Evolutionary conservation across 2,329 filamentous ascomycete species (phyloP), one percentile per base, ranked within the genome.

Genomic region (Colletotrichum horii): DNA sequence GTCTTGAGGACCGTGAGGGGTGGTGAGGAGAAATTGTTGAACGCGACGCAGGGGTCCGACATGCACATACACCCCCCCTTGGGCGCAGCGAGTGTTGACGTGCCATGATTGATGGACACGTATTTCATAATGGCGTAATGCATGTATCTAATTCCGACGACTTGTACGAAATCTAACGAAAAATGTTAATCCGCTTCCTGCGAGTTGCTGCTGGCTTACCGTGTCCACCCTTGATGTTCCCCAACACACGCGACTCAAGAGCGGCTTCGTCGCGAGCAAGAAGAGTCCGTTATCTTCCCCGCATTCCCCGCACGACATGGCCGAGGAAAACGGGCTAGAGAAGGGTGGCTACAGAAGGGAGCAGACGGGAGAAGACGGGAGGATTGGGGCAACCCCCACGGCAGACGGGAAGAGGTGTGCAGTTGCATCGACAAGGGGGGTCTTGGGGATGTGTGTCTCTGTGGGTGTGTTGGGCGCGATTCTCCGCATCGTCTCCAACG

Each of bases 101-200:
- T 65, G 65, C 28, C 30, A 65, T 26, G 56, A 62, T 26, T 67
- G 43, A 69, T 38, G 64, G 58, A 52, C 48, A 43, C 67, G 32
- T 15, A 26, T n/a, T n/a, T 64, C 24, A 36, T 75, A 69, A 75
- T 55, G 70, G 22, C 58, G 64, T 75, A 73, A 73, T 65, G 70
- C 70, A 69, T 32, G 34, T 75, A 73, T 43, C 26, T 75, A 69
- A 75, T 65, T 75, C 26, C 34, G 70, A 75, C 70, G 73, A 75
- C n/a, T 65, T 61, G 28, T 68, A 75, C 65, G 73, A 75, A 58
- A 64, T 65, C 6, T 71, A 65, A 75, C 24, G 58, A 69, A 64
- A 48, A 34, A 26, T n/a, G 28, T 65, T 61, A 71, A 66, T 61
- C 60, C 71, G 38, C 30, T 34, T 38, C 34, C 4, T 26, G 32